phyloP scores from a whole-genome alignment of 148 eudicot genomes.

The Silene uniflora region DNA sequence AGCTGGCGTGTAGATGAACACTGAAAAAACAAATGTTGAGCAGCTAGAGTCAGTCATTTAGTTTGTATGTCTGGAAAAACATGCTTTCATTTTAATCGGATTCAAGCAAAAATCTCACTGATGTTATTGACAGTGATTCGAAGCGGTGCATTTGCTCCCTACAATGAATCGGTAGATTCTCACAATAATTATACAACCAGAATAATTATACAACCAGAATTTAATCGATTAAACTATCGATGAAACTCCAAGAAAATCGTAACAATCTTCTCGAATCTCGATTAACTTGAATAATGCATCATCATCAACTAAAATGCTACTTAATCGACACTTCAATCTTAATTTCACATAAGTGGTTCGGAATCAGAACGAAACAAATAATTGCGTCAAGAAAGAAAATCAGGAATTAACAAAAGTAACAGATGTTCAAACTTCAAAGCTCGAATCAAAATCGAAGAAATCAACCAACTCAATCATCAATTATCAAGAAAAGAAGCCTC shows the following conservation, averaged over 20 bases:
- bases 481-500: too few species aligned
- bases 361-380: background rate
- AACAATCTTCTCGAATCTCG: background rate
- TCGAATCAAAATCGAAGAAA: too few species aligned
- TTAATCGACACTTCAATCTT: background rate
- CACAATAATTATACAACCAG: too few species aligned
- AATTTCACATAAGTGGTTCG: background rate
- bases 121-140: too few species aligned
- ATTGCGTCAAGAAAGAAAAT: background rate
- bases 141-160: too few species aligned
- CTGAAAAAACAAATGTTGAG: slow-evolving; percentile 5
- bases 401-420: background rate
- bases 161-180: too few species aligned
- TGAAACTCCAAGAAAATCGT: background rate
- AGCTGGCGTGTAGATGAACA: slow-evolving; percentile 20
- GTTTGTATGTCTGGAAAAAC: background rate
- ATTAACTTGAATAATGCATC: background rate
- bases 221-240: too few species aligned
- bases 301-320: background rate
- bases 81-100: background rate
- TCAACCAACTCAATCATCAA: too few species aligned
- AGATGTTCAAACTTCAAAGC: too few species aligned
- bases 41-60: background rate
- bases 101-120: too few species aligned
- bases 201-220: too few species aligned